Base-by-base conservation (phyloP, 164 flowering plant genomes). In the Magnolia changhungtana region DNA sequence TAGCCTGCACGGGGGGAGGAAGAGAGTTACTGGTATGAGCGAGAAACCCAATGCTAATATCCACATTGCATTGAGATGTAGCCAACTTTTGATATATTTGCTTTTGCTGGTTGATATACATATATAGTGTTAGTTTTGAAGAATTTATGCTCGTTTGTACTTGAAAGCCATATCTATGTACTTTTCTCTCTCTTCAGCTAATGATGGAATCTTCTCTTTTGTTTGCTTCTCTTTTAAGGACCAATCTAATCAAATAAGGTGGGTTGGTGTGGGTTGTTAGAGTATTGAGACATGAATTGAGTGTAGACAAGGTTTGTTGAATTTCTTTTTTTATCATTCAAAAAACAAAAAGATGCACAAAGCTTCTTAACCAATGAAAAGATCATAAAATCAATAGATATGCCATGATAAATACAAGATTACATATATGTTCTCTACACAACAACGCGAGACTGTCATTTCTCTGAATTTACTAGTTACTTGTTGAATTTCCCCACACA, bases 211-310 rank as follows among this genome's bases (percentile, higher is more conserved):
- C 29, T 66, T 11, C 65, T 65, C 3, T 68, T 14, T 68, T 68
- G 29, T 37, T 68, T 68, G 16, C 71, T 31, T 68, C 71, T 68
- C 71, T 13, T 68, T 31, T 9, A 68, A 29, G 71, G 71, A 55
- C 18, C 4, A 55, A 11, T 55, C 61, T 9, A 11, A 16, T 55
- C 61, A 10, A 55, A 55, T 55, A 55, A 16, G 61, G 61, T 55
- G 18, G 61, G 61, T 55, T 11, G 61, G 61, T 55, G 18, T 55
- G 18, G 61, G 13, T 55, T 19, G 16, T 16, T 37, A 37, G 45
- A 37, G 45, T 37, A 37, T 5, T 0, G 45, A 37, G 45, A 37
- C 45, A 37, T 37, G 45, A 37, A 4, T 37, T 4, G 45, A 37
- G 45, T 37, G 45, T 37, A 37, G 16, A 55, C 61, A 55, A 0